Percentiles rank a stretch among this genome's conserved stretches.
phyloP scores from a whole-genome alignment of 2,329 filamentous ascomycete genomes.

The Colletotrichum sansevieriae region DNA sequence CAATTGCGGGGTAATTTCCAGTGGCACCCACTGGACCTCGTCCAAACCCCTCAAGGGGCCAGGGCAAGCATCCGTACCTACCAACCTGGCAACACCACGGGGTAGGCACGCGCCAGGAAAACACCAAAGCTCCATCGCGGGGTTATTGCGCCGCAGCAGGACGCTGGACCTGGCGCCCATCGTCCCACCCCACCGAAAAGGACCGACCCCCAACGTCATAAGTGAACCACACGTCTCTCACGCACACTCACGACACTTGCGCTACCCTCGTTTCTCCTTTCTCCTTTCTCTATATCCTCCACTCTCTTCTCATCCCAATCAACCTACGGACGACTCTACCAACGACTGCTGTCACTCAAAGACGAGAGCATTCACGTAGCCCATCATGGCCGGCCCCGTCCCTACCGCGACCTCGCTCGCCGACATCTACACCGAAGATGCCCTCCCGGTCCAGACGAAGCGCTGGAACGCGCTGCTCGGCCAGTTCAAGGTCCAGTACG shows the following conservation, averaged over 20 bases:
- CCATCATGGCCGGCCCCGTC: conserved; percentile 70
- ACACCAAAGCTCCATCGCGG: conserved; percentile 41
- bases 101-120: conserved; percentile 29
- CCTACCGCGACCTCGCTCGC: conserved; percentile 81
- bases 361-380: conserved; percentile 14
- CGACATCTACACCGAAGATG: conserved; percentile 86
- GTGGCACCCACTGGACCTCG: neutral
- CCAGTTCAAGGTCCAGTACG: conserved; percentile 79
- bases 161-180: neutral
- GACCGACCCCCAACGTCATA: conserved; percentile 34
- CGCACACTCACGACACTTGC: neutral
- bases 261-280: neutral
- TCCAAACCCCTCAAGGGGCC: neutral
- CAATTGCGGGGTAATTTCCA: conserved; percentile 41
- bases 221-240: conserved; percentile 2
- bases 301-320: neutral
- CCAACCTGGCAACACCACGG: neutral
- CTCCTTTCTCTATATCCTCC: neutral
- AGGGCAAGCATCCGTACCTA: too few species aligned
- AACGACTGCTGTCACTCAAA: conserved; percentile 13
- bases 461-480: conserved; percentile 83
- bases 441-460: conserved; percentile 73
- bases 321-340: neutral
- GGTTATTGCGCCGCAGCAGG: conserved; percentile 19
- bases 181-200: conserved; percentile 32